These are phyloP conservation scores for Sporothrix sp. DNA, from an alignment of 2,329 filamentous ascomycete species.

Conservation along the genomic window DNA sequence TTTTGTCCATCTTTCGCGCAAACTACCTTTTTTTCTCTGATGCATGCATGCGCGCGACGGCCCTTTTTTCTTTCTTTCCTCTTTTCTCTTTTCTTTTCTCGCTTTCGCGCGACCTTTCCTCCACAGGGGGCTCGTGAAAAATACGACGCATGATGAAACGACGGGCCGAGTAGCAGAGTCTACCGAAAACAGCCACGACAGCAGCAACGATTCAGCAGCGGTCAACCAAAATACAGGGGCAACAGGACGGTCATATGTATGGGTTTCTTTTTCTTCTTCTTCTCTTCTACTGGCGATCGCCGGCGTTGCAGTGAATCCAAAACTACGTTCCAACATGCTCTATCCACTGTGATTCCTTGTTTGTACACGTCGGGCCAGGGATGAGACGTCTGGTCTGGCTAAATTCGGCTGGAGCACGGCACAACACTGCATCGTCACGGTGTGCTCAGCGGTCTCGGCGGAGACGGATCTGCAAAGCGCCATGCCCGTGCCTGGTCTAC, in stretches of 20 bases:
- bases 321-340: no score
- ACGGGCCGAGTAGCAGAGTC: neutral
- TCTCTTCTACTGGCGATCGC: no score
- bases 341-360: no score
- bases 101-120: neutral
- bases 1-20: neutral
- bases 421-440: no score
- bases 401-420: no score
- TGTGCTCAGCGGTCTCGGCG: no score
- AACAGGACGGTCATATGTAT: neutral
- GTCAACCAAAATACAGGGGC: slow-evolving; percentile 2
- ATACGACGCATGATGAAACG: slow-evolving; percentile 4
- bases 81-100: neutral
- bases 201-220: neutral
- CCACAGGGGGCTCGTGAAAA: neutral
- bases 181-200: neutral
- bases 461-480: no score
- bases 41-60: neutral
- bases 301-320: no score
- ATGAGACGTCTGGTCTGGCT: no score
- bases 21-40: neutral
- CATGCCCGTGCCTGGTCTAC: no score
- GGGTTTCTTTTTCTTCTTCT: no score
- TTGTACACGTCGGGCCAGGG: no score
- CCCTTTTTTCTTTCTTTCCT: neutral